phyloP scores from a whole-genome alignment of 2,329 filamentous ascomycete species.

The Pseudonectria foliicola region DNA sequence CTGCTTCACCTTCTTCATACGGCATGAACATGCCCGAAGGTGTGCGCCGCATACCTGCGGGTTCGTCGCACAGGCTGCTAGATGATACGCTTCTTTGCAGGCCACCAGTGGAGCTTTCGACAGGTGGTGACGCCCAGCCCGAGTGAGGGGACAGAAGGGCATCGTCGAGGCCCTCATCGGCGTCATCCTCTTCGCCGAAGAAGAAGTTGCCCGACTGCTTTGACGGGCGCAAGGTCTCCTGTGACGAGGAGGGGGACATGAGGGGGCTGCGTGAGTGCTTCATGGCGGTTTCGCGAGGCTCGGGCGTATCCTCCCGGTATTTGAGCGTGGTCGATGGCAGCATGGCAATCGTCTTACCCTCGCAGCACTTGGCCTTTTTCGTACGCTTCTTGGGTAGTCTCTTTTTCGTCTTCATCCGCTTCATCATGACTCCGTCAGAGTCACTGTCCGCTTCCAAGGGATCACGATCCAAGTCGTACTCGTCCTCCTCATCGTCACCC shows the following conservation, averaged over 20 bases:
- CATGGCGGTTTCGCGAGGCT: conserved; percentile 54
- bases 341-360: conserved; percentile 82
- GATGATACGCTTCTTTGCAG: conserved; percentile 43
- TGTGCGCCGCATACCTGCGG: conserved; percentile 65
- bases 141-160: conserved; percentile 20
- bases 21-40: conserved; percentile 90
- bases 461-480: conserved; percentile 56
- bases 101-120: conserved; percentile 19
- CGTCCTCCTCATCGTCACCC: conserved; percentile 68
- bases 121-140: conserved; percentile 27
- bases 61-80: conserved; percentile 42
- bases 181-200: conserved; percentile 51
- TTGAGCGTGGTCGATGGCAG: conserved; percentile 84
- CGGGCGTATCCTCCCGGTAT: conserved; percentile 69
- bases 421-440: conserved; percentile 80
- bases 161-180: conserved; percentile 42
- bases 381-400: conserved; percentile 39
- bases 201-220: conserved; percentile 58
- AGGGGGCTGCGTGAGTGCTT: conserved; percentile 50
- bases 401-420: conserved; percentile 52
- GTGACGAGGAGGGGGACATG: conserved; percentile 68
- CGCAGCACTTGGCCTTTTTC: conserved; percentile 39
- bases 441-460: conserved; percentile 52
- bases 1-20: conserved; percentile 64
- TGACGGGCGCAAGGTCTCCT: conserved; percentile 71